Conservation (phyloP, 2,329 filamentous ascomycete species). For the Trichoderma sp. region DNA sequence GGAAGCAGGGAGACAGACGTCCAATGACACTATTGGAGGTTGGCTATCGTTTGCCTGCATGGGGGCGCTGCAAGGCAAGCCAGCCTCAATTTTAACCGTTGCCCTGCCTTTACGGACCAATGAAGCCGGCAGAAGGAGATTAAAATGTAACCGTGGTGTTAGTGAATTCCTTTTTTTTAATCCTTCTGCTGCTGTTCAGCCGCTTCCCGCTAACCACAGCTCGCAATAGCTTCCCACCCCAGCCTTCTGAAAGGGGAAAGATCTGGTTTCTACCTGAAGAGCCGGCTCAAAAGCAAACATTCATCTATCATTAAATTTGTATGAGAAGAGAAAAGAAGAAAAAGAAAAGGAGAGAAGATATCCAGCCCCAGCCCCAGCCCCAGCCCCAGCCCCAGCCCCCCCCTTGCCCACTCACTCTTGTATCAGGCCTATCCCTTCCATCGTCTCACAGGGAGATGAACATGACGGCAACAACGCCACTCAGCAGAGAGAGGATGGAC, state of each 20-base stretch:
- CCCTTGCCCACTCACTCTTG: not conserved
- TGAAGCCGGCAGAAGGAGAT: not conserved
- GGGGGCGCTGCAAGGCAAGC: not conserved
- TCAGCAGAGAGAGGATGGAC: constrained; percentile 1
- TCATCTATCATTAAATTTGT: constrained; percentile 17
- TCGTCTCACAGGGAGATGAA: constrained; percentile 8
- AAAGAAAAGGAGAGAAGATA: not conserved
- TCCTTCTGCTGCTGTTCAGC: not conserved
- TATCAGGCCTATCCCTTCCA: not conserved
- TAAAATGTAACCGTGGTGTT: constrained; percentile 1
- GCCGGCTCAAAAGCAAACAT: not conserved
- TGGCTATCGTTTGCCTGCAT: not conserved
- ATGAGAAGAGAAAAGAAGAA: not conserved
- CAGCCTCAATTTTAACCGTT: not conserved
- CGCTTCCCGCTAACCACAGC: not conserved
- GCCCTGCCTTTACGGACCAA: not conserved
- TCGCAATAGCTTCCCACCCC: not conserved
- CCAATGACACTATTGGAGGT: not conserved
- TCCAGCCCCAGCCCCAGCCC: not conserved
- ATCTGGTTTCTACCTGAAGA: not conserved
- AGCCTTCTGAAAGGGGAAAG: not conserved
- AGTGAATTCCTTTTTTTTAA: not conserved
- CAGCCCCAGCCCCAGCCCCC: not conserved
- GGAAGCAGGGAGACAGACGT: constrained; percentile 1
- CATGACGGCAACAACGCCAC: constrained; percentile 8